A percentile compares a stretch with the other conserved stretches of the same genome.
These are phyloP conservation scores for Boehmeria nivea DNA, from an alignment of 306 rosid genomes.

Conservation along the genomic window DNA sequence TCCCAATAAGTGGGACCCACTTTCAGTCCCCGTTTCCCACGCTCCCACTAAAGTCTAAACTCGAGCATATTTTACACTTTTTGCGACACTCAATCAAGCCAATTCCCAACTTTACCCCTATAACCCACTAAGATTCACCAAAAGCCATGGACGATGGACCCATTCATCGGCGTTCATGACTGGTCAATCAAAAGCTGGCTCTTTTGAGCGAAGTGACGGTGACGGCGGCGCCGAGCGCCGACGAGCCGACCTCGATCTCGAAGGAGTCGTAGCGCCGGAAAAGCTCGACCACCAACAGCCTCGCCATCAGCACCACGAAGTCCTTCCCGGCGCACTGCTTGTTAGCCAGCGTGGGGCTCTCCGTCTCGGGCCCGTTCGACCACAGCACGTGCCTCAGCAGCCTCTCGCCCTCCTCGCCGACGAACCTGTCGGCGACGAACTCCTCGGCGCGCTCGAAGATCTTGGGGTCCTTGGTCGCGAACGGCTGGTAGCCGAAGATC, in stretches of 20 bases:
- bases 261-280: conserved; percentile 75
- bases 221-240: conserved; percentile 53
- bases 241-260: conserved; percentile 37
- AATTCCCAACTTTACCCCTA: too few relatives aligned
- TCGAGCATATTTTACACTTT: too few relatives aligned
- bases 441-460: conserved; percentile 58
- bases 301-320: conserved; percentile 44
- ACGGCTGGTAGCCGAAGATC: conserved; percentile 82
- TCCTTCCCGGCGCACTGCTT: conserved; percentile 91
- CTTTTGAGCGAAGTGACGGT: conserved; percentile 62
- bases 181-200: conserved; percentile 35
- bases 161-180: not conserved
- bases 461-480: conserved; percentile 75
- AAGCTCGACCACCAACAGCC: conserved; percentile 66
- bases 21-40: too few relatives aligned
- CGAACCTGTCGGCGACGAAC: conserved; percentile 66
- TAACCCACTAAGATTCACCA: not conserved
- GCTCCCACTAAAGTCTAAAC: too few relatives aligned
- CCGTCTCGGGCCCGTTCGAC: conserved; percentile 88
- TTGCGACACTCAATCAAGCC: too few relatives aligned
- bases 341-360: conserved; percentile 41
- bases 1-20: too few relatives aligned
- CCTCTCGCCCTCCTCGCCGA: conserved; percentile 72
- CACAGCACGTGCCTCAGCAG: conserved; percentile 70
- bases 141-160: too few relatives aligned